These are phyloP conservation scores for Pulveroboletus ravenelii DNA, from an alignment of 768 basidiomycete genomes.

Conservation along the genomic window DNA sequence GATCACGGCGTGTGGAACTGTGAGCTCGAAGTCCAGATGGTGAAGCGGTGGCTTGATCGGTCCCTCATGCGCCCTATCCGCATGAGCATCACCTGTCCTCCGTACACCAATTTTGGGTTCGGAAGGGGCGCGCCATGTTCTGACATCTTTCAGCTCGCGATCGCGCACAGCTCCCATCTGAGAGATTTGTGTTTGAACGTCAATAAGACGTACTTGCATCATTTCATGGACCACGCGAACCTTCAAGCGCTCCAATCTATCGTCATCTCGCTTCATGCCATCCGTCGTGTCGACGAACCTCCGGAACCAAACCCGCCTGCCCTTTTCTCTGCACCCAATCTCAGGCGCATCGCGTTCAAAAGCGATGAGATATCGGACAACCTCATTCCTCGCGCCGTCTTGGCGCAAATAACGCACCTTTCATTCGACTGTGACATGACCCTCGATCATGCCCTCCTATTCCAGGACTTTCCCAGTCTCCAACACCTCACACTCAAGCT, in stretches of 20 bases:
- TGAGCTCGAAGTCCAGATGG: conserved; percentile 24
- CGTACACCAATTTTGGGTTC: conserved; percentile 16
- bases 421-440: conserved; percentile 15
- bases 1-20: conserved; percentile 31
- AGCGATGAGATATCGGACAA: conserved; percentile 10
- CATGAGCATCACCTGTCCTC: conserved; percentile 19
- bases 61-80: conserved; percentile 20
- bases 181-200: conserved; percentile 17
- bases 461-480: conserved; percentile 17
- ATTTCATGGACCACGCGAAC: conserved; percentile 11
- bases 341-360: conserved; percentile 12
- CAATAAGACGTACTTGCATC: conserved; percentile 15
- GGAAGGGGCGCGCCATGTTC: conserved; percentile 5
- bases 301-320: neutral
- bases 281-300: conserved; percentile 5
- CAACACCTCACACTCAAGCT: conserved; percentile 14
- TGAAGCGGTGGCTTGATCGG: conserved; percentile 19
- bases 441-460: conserved; percentile 18
- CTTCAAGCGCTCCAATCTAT: conserved; percentile 14
- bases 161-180: conserved; percentile 20
- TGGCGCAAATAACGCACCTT: conserved; percentile 22
- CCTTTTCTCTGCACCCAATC: conserved; percentile 11
- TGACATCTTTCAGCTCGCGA: conserved; percentile 18
- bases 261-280: conserved; percentile 12
- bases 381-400: conserved; percentile 16